Evolutionary conservation across 495 filamentous ascomycete species (phyloP), one percentile per base, ranked within the genome.

Genomic region (Penicillium angulare): DNA sequence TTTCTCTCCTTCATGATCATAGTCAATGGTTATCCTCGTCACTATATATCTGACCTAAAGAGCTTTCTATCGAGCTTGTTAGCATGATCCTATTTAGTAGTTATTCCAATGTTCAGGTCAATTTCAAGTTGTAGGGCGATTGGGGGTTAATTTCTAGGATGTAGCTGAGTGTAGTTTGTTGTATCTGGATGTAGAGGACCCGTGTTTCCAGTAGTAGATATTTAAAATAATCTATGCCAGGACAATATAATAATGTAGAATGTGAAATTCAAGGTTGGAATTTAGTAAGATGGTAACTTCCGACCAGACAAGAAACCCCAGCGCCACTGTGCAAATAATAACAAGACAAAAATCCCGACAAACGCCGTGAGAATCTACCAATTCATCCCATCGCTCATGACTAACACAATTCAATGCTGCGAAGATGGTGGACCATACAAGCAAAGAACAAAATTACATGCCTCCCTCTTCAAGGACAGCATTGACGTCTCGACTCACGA

Each of bases 401-500:
- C 42, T 49, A 48, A 52, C 33, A 61, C 45, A 33, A 27, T 43
- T 35, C 34, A 39, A 45, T 49, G 54, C 50, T 62, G 45, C 33
- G 24, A 22, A 43, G 32, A 33, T 26, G 33, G 27, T 12, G 32
- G 24, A 57, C 58, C 67, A 55, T 65, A 63, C 60, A 65, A 56
- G 46, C 48, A 59, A 52, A 40, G 18, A 33, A 29, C 3, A 18
- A 40, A 48, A 24, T 66, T 54, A 74, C 50, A 68, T 64, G 9
- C 54, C 57, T 2, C 60, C 65, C 36, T 74, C 73, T 43, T 77
- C 73, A 22, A 74, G 53, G 43, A 77, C 50, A 5, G 73, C 73
- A 18, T 71, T 64, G 7, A 52, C 43, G 53, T 77, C 73, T 36
- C 60, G 67, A 23, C 52, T 56, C 16, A 77, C 69, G 41, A 71